These are phyloP conservation scores for Lathyrus aphaca DNA, from an alignment of 306 rosid species.

Conservation along the genomic window DNA sequence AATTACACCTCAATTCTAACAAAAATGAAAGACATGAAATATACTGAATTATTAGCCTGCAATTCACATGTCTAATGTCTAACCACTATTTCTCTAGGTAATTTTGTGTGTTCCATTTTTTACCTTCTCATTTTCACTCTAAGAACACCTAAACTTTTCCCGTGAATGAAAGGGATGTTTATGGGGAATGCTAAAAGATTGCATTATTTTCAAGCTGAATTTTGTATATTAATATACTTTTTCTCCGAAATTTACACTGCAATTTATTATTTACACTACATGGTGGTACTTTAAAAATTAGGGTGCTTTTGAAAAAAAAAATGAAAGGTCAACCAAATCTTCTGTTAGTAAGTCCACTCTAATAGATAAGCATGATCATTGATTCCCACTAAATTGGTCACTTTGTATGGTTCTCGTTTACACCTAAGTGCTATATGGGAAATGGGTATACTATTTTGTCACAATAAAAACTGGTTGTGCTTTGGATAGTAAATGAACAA, in stretches of 20 bases:
- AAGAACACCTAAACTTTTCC: background rate
- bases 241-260: background rate
- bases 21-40: no score
- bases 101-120: slow-evolving; percentile 6
- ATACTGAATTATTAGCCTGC: background rate
- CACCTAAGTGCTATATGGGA: slow-evolving; percentile 7
- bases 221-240: background rate
- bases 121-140: slow-evolving; percentile 1
- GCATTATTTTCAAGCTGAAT: slow-evolving; percentile 3
- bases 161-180: slow-evolving; percentile 32
- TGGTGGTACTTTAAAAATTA: slow-evolving; percentile 25
- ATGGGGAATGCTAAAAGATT: background rate
- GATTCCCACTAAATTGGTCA: slow-evolving; percentile 31
- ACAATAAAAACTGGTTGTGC: background rate
- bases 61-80: background rate
- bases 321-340: slow-evolving; percentile 10
- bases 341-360: slow-evolving; percentile 32
- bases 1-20: no score
- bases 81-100: background rate
- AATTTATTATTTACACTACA: background rate
- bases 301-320: slow-evolving; percentile 32
- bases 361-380: background rate
- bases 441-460: slow-evolving; percentile 9
- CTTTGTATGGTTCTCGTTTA: slow-evolving; percentile 29
- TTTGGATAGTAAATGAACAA: background rate